Percentiles rank a stretch among this genome's conserved stretches.
Conservation (phyloP, 345 rosid species). For the Aquilaria sinensis region DNA sequence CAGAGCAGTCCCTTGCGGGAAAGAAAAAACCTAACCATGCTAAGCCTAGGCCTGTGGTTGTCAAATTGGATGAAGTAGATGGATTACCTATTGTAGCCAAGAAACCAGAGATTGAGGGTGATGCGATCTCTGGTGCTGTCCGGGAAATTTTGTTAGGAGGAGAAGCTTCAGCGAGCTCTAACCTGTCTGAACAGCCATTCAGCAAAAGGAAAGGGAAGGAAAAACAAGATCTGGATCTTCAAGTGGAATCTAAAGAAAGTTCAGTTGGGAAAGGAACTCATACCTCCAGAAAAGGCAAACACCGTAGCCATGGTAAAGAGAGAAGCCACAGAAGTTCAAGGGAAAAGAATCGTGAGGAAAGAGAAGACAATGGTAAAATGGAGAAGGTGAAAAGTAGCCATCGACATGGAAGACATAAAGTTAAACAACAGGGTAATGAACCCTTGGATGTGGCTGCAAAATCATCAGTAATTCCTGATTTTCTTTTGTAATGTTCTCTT, state of each 20-base stretch:
- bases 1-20: slow-evolving; percentile 43
- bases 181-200: slow-evolving; percentile 22
- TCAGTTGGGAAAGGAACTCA: slow-evolving; percentile 25
- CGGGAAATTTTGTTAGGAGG: slow-evolving; percentile 63
- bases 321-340: slow-evolving; percentile 30
- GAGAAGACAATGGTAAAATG: slow-evolving; percentile 27
- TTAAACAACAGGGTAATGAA: slow-evolving; percentile 38
- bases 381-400: slow-evolving; percentile 45
- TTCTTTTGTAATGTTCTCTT: slow-evolving; percentile 42
- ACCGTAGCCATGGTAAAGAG: slow-evolving; percentile 43
- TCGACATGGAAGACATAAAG: slow-evolving; percentile 45
- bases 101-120: slow-evolving; percentile 34
- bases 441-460: slow-evolving; percentile 27
- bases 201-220: slow-evolving; percentile 60
- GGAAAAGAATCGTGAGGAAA: slow-evolving; percentile 32
- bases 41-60: slow-evolving; percentile 91
- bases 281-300: slow-evolving; percentile 48
- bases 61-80: slow-evolving; percentile 76
- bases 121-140: slow-evolving; percentile 53
- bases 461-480: slow-evolving; percentile 57
- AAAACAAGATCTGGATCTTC: slow-evolving; percentile 28
- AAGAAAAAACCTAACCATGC: slow-evolving; percentile 49
- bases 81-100: slow-evolving; percentile 22
- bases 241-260: slow-evolving; percentile 29
- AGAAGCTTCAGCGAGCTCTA: slow-evolving; percentile 20